These are phyloP conservation scores for Colletotrichum magnum DNA, from an alignment of 2,329 filamentous ascomycete genomes.

Conservation along the genomic window DNA sequence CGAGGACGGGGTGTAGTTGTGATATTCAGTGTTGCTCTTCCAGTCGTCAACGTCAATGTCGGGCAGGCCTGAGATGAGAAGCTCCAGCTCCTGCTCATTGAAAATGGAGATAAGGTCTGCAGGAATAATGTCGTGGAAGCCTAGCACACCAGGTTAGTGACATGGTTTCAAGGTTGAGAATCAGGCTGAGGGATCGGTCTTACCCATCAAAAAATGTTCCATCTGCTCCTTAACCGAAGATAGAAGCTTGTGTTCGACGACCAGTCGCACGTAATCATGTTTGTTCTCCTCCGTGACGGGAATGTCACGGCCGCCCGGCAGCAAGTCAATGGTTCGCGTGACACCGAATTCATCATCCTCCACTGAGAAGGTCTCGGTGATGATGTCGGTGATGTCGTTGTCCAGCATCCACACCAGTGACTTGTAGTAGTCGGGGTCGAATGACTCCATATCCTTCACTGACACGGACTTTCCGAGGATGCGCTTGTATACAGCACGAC, in stretches of 20 bases:
- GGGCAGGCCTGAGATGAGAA: conserved; percentile 95
- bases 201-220: conserved; percentile 89
- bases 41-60: conserved; percentile 99
- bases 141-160: conserved; percentile 58
- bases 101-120: conserved; percentile 96
- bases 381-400: conserved; percentile 98
- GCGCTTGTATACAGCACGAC: conserved; percentile 97
- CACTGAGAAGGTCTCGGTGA: conserved; percentile 95
- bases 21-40: conserved; percentile 99
- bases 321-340: conserved; percentile 87
- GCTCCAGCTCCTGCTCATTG: conserved; percentile 96
- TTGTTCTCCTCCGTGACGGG: conserved; percentile 98
- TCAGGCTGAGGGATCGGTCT: conserved; percentile 43
- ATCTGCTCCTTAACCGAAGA: conserved; percentile 95
- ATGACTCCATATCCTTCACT: conserved; percentile 99
- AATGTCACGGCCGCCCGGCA: conserved; percentile 90
- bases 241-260: conserved; percentile 94
- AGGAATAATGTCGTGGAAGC: conserved; percentile 98
- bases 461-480: conserved; percentile 96
- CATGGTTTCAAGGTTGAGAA: neutral
- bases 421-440: conserved; percentile 99
- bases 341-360: conserved; percentile 96
- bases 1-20: conserved; percentile 95
- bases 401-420: conserved; percentile 98
- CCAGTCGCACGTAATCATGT: conserved; percentile 94